A percentile compares a stretch with the other conserved stretches of the same genome.
These are phyloP conservation scores for Plasmodium knowlesi DNA, from an alignment of 169 alveolate genomes.

Conservation along the genomic window DNA sequence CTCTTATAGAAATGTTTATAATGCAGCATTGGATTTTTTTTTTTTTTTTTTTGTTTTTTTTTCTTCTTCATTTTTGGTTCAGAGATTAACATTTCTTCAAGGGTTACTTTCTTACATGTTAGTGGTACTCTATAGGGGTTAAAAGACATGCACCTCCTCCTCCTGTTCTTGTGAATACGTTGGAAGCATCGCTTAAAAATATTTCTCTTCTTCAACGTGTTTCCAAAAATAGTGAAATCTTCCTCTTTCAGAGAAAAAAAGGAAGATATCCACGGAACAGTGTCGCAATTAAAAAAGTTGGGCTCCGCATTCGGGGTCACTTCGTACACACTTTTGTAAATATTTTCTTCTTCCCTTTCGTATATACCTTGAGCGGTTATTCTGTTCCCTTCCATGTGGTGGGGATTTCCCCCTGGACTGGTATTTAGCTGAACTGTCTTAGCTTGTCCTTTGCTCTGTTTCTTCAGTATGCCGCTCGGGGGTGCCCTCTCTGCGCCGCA, in stretches of 20 bases:
- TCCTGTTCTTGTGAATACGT: slow-evolving; percentile 89
- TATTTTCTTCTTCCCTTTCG: neutral
- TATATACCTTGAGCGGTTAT: neutral
- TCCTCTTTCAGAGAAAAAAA: slow-evolving; percentile 51
- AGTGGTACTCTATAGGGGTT: slow-evolving; percentile 94
- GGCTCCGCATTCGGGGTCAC: neutral
- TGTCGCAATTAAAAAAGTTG: slow-evolving; percentile 10
- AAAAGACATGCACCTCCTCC: slow-evolving; percentile 96
- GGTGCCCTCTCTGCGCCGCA: neutral
- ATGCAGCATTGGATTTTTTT: neutral
- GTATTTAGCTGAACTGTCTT: neutral
- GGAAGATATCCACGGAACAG: slow-evolving; percentile 57
- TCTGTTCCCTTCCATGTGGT: neutral
- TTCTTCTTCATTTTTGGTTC: slow-evolving; percentile 80
- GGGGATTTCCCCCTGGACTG: neutral
- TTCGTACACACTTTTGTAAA: slow-evolving; percentile 18
- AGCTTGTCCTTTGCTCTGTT: neutral
- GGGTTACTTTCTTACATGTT: slow-evolving; percentile 80
- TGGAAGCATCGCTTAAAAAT: slow-evolving; percentile 87
- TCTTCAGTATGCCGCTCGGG: neutral
- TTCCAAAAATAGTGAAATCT: slow-evolving; percentile 28
- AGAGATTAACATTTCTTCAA: slow-evolving; percentile 83
- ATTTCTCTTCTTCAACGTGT: slow-evolving; percentile 54
- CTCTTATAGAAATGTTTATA: slow-evolving; percentile 78
- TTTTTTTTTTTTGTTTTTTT: slow-evolving; percentile 73